phyloP scores from a whole-genome alignment of 257 asterid species.

The Plectranthus barbatus region DNA sequence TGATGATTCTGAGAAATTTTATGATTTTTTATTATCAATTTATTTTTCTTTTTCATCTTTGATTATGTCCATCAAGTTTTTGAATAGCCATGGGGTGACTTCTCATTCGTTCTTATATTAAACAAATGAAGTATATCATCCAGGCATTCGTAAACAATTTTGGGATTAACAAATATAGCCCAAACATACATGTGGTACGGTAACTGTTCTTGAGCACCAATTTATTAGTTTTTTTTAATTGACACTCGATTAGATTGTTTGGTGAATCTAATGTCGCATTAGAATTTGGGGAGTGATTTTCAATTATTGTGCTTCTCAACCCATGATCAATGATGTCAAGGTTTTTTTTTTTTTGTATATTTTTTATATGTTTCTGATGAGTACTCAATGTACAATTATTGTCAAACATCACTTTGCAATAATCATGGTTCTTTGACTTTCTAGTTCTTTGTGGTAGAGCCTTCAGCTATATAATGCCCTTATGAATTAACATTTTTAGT shows the following conservation, averaged over 20 bases:
- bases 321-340: too few relatives aligned
- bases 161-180: conserved; percentile 98
- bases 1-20: too few relatives aligned
- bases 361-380: too few relatives aligned
- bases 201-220: conserved; percentile 7
- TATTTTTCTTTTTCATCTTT: neutral
- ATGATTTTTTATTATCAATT: too few relatives aligned
- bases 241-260: neutral
- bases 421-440: neutral
- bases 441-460: conserved; percentile 10
- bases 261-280: conserved; percentile 2
- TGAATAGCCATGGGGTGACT: conserved; percentile 4
- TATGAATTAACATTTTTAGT: neutral
- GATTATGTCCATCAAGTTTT: conserved; percentile 1
- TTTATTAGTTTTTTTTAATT: neutral
- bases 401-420: too few relatives aligned
- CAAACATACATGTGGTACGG: conserved; percentile 88
- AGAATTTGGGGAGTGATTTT: conserved; percentile 1
- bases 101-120: conserved; percentile 12
- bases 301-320: too few relatives aligned
- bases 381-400: too few relatives aligned
- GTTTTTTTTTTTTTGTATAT: too few relatives aligned
- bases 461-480: conserved; percentile 6
- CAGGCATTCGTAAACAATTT: conserved; percentile 68
- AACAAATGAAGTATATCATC: conserved; percentile 82